Conservation (phyloP, 306 rosid species). For the Vigna reflexopilosa region DNA sequence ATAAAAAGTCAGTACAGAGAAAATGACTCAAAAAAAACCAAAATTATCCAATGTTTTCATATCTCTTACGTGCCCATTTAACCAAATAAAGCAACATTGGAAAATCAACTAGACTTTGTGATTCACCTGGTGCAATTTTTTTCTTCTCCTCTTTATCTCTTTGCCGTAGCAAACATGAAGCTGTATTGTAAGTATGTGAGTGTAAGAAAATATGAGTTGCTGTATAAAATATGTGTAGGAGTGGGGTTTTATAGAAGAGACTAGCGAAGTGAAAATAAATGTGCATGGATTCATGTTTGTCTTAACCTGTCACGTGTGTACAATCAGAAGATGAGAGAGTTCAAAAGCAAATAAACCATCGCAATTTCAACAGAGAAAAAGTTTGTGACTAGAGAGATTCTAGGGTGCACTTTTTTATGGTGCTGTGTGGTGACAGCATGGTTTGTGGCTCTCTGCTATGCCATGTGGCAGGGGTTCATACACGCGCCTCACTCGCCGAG, state of each 20-base stretch:
- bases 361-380: background rate
- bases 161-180: conserved; percentile 5
- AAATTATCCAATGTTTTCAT: background rate
- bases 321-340: conserved; percentile 48
- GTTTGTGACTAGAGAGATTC: conserved; percentile 34
- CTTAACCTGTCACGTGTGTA: conserved; percentile 62
- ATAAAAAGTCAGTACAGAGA: background rate
- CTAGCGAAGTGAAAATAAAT: background rate
- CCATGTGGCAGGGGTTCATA: conserved; percentile 45
- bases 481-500: conserved; percentile 35
- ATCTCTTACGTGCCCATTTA: conserved; percentile 24
- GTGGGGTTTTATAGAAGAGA: conserved; percentile 41
- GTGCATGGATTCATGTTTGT: conserved; percentile 51
- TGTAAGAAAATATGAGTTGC: conserved; percentile 17
- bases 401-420: conserved; percentile 42
- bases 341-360: background rate
- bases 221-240: conserved; percentile 33
- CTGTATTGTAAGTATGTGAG: background rate
- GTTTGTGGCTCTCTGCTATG: conserved; percentile 32
- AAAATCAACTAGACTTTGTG: conserved; percentile 6
- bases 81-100: background rate
- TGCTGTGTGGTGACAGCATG: conserved; percentile 32
- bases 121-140: conserved; percentile 46
- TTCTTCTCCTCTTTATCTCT: background rate
- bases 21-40: conserved; percentile 31